phyloP scores from a whole-genome alignment of 306 rosid species.

The Sechiopsis laciniata region DNA sequence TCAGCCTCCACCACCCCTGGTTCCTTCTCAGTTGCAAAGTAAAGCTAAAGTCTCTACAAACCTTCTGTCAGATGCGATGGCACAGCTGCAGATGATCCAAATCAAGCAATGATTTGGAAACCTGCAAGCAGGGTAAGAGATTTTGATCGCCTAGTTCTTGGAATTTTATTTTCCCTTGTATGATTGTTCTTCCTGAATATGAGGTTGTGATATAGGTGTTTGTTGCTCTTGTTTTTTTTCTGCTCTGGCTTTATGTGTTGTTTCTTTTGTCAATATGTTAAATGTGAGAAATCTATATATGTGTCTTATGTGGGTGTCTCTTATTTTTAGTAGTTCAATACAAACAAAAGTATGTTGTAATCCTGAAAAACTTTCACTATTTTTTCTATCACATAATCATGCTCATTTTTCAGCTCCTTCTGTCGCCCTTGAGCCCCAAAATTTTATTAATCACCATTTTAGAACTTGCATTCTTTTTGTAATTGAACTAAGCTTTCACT shows the following conservation, averaged over 20 bases:
- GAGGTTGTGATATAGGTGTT: background rate
- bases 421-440: too few relatives aligned
- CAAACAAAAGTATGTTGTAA: too few relatives aligned
- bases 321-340: too few relatives aligned
- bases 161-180: background rate
- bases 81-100: conserved; percentile 31
- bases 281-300: background rate
- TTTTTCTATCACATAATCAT: too few relatives aligned
- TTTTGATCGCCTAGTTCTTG: background rate
- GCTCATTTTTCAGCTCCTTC: too few relatives aligned
- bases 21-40: conserved; percentile 32
- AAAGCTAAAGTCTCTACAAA: conserved; percentile 23
- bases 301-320: background rate
- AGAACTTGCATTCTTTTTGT: too few relatives aligned
- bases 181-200: background rate
- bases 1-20: conserved; percentile 55
- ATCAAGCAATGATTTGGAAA: conserved; percentile 18
- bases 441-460: too few relatives aligned
- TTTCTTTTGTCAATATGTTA: conserved; percentile 11
- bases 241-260: background rate
- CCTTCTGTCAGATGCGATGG: conserved; percentile 28
- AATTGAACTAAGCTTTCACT: too few relatives aligned
- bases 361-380: too few relatives aligned
- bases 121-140: background rate
- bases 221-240: background rate